Base-by-base conservation (phyloP, 2,329 filamentous ascomycete species). In the Colletotrichum gloeosporioides region DNA sequence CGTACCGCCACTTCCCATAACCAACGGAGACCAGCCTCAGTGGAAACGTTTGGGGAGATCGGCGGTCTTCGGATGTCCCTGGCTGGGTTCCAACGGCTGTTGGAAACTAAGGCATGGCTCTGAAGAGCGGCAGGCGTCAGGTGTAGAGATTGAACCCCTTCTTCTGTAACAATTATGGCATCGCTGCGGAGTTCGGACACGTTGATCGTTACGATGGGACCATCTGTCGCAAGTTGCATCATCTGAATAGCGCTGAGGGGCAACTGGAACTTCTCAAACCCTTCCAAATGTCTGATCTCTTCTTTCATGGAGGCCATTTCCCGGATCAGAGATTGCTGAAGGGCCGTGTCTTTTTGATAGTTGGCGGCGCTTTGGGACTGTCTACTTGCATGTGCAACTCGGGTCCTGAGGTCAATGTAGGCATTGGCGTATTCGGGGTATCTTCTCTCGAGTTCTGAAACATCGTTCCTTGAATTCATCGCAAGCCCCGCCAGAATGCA, bases 141-240 rank as follows among this genome's bases (percentile, higher is more conserved):
- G 29, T n/a, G 25, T 3, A 66, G 63, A 53, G 18, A 66, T 31
- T 29, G 0, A 0, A 53, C 53, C 0, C 10, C 36, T 18, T 53
- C 2, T 31, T 49, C 0, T 9, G 36, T 66, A 10, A 3, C 27
- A 22, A 53, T 53, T 3, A 66, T 31, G 1, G 36, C 27, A 16
- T 66, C 63, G 63, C 18, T 66, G 22, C 36, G 63, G 36, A 66
- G 8, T 16, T 31, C 16, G 6, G 36, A 66, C 16, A 66, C 63
- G 13, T 66, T 66, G 34, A 66, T 53, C 22, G 9, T 32, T 22
- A 2, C 10, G 18, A 66, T 3, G 15, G 27, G 63, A 16, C 63
- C 18, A 34, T 66, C 63, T 12, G 3, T 32, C 1, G 63, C 18
- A 49, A 66, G 63, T 25, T 49, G 25, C 15, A 4, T 44, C 18